These are phyloP conservation scores for Chaetothyriales sp. DNA, from an alignment of 2,329 filamentous ascomycete genomes.

Conservation along the genomic window DNA sequence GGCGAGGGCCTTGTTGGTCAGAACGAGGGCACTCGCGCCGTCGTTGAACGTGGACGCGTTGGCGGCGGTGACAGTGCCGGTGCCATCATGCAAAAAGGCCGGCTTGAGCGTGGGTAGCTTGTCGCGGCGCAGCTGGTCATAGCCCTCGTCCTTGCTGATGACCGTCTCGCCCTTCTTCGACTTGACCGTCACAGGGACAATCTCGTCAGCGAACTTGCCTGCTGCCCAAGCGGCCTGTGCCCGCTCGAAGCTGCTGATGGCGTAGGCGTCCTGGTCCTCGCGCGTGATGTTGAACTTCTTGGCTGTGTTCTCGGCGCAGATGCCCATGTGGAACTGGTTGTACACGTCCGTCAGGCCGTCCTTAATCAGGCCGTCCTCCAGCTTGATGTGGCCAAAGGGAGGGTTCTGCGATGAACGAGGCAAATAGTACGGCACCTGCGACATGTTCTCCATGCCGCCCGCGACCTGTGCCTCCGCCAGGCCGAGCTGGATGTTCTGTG, in stretches of 20 bases:
- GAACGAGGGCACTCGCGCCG: constrained; percentile 75
- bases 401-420: constrained; percentile 68
- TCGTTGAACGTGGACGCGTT: constrained; percentile 93
- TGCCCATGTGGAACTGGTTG: constrained; percentile 94
- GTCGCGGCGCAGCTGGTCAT: constrained; percentile 69
- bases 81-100: constrained; percentile 73
- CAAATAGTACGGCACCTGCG: constrained; percentile 78
- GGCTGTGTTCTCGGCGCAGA: constrained; percentile 86
- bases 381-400: constrained; percentile 69
- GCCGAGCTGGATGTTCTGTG: constrained; percentile 87
- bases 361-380: constrained; percentile 86
- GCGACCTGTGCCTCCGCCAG: constrained; percentile 77
- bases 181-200: constrained; percentile 74
- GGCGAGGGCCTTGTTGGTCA: constrained; percentile 67
- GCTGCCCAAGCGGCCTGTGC: constrained; percentile 80
- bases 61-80: constrained; percentile 81
- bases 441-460: constrained; percentile 98
- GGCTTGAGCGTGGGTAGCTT: constrained; percentile 79
- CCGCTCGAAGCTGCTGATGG: constrained; percentile 75
- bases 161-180: constrained; percentile 68
- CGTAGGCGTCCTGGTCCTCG: constrained; percentile 80
- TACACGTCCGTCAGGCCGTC: constrained; percentile 95
- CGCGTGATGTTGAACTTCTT: constrained; percentile 71
- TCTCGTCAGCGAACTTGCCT: constrained; percentile 73
- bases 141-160: constrained; percentile 75